Percentiles rank a stretch among this genome's conserved stretches.
Conservation (phyloP, 1,284 basidiomycete species). For the Schizopora paradoxa region DNA sequence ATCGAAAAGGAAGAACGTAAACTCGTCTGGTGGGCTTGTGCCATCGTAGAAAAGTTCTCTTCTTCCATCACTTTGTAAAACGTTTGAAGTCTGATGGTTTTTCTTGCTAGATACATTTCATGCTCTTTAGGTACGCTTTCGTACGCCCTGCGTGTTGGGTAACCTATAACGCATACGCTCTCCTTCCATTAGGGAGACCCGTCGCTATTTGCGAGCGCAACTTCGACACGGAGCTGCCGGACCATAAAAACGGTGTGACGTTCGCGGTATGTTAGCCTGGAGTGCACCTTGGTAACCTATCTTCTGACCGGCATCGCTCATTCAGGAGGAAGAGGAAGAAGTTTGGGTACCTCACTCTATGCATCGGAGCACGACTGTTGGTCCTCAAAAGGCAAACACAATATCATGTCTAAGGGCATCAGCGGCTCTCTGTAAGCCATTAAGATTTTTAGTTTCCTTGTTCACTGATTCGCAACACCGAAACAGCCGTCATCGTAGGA, state of each 20-base stretch:
- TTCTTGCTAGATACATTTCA: slow-evolving; percentile 14
- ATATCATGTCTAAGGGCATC: slow-evolving; percentile 56
- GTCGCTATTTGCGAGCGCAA: slow-evolving; percentile 68
- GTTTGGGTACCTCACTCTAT: slow-evolving; percentile 47
- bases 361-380: slow-evolving; percentile 34
- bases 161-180: neutral
- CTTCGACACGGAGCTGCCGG: slow-evolving; percentile 66
- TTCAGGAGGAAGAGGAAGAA: slow-evolving; percentile 50
- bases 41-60: slow-evolving; percentile 62
- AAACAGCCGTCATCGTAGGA: slow-evolving; percentile 53
- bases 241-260: slow-evolving; percentile 20
- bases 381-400: slow-evolving; percentile 42
- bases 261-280: slow-evolving; percentile 5
- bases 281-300: neutral
- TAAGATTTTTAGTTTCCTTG: slow-evolving; percentile 5
- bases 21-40: slow-evolving; percentile 81
- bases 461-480: neutral
- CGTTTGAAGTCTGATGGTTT: neutral
- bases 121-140: slow-evolving; percentile 13
- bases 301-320: slow-evolving; percentile 1
- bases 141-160: neutral
- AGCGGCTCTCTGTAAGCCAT: slow-evolving; percentile 51
- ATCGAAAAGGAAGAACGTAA: slow-evolving; percentile 73
- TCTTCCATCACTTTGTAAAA: slow-evolving; percentile 10
- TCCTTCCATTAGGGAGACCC: slow-evolving; percentile 49